A percentile compares a stretch with the other conserved stretches of the same genome.
Conservation (phyloP, 805 yeast species). For the Candida insectalens region DNA sequence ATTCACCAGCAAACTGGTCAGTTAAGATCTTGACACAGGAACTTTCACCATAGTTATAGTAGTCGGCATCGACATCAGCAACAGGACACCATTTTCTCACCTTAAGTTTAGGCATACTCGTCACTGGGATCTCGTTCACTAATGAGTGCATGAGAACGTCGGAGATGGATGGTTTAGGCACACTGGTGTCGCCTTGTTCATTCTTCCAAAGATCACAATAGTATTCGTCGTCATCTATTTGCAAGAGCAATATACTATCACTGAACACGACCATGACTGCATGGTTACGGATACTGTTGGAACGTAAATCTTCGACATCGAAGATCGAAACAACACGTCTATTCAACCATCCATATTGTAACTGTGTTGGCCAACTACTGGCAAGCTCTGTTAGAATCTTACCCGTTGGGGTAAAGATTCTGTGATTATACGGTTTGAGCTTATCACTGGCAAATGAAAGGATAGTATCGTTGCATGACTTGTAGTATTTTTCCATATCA, state of each 20-base stretch:
- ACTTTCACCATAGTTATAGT: constrained; percentile 25
- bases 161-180: constrained; percentile 50
- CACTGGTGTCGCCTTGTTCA: constrained; percentile 3
- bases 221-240: constrained; percentile 36
- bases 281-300: constrained; percentile 22
- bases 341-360: constrained; percentile 83
- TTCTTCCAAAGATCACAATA: constrained; percentile 16
- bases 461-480: constrained; percentile 52
- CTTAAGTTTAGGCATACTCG: constrained; percentile 53
- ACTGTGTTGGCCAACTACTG: constrained; percentile 74
- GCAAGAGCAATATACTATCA: constrained; percentile 63
- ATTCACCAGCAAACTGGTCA: constrained; percentile 13
- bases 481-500: constrained; percentile 32
- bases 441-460: constrained; percentile 70
- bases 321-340: constrained; percentile 76
- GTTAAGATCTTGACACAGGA: constrained; percentile 20
- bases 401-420: constrained; percentile 88
- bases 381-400: constrained; percentile 80
- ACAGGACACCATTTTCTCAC: constrained; percentile 65
- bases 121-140: constrained; percentile 72
- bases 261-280: constrained; percentile 71
- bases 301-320: constrained; percentile 26
- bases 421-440: constrained; percentile 39
- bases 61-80: constrained; percentile 41
- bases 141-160: constrained; percentile 86